These are phyloP conservation scores for Pythium coloratum DNA, from an alignment of 352 stramenopile species.

Conservation along the genomic window DNA sequence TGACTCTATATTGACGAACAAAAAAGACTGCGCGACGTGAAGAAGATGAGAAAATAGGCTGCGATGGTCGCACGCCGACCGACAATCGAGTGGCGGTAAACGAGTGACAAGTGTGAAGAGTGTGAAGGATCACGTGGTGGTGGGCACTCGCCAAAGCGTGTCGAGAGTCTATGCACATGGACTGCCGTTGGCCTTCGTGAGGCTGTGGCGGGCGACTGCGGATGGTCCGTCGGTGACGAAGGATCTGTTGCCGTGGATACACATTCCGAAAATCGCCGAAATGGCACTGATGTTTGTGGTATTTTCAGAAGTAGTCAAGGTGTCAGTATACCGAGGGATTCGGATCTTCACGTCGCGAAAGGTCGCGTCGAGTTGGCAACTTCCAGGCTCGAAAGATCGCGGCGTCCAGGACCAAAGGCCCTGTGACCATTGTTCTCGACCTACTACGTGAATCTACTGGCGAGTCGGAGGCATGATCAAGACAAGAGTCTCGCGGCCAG, in stretches of 20 bases:
- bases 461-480: no score
- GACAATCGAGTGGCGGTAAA: not conserved
- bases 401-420: not conserved
- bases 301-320: not conserved
- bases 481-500: not conserved
- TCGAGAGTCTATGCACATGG: not conserved
- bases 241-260: not conserved
- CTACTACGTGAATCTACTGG: no score
- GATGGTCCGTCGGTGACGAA: not conserved
- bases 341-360: not conserved
- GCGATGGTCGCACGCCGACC: not conserved
- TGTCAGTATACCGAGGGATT: constrained; percentile 3
- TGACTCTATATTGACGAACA: no score
- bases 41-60: not conserved
- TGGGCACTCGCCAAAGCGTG: not conserved
- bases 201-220: no score
- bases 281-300: not conserved
- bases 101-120: not conserved
- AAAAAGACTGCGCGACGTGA: not conserved
- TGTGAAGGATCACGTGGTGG: no score
- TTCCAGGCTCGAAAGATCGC: constrained; percentile 2
- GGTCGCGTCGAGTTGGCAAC: not conserved
- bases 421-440: no score
- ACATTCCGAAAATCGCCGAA: not conserved
- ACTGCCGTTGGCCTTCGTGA: not conserved